Conservation (phyloP, 23 red algal species). For the Gracilaria vermiculophylla region DNA sequence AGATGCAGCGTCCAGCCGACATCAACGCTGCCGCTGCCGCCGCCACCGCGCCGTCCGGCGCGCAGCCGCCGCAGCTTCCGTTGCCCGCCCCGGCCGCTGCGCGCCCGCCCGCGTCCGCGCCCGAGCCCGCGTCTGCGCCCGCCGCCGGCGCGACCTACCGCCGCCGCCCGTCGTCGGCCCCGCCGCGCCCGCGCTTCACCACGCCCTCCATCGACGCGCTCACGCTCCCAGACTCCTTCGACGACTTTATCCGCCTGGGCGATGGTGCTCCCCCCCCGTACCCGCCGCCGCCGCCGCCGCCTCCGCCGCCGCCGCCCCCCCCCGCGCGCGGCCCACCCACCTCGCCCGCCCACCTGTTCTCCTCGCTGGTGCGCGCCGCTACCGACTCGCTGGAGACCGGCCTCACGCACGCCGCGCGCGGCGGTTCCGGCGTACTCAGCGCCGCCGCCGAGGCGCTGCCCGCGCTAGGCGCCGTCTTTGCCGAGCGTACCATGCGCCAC, state of each 20-base stretch:
- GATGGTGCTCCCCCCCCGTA: not conserved
- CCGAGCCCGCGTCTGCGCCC: not conserved
- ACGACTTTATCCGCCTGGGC: conserved; percentile 22
- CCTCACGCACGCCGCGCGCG: not conserved
- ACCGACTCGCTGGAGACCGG: not conserved
- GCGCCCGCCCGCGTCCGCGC: not conserved
- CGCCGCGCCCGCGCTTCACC: not conserved
- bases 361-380: not conserved
- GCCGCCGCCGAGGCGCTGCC: not conserved
- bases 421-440: conserved; percentile 4
- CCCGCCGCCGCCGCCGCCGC: not conserved
- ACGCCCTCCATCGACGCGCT: conserved; percentile 14
- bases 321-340: not conserved
- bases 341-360: not conserved
- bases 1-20: too few relatives aligned
- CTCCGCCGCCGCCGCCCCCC: not conserved
- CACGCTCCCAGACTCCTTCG: conserved; percentile 16
- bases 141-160: not conserved
- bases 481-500: not conserved
- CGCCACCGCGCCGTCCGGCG: too few relatives aligned
- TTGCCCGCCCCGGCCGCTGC: too few relatives aligned
- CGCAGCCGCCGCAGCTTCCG: too few relatives aligned
- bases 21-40: too few relatives aligned
- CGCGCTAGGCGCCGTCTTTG: not conserved
- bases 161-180: not conserved